Evolutionary conservation across 371 early-diverging fungal species (phyloP).

Genomic region (Rhizopus sp.): DNA sequence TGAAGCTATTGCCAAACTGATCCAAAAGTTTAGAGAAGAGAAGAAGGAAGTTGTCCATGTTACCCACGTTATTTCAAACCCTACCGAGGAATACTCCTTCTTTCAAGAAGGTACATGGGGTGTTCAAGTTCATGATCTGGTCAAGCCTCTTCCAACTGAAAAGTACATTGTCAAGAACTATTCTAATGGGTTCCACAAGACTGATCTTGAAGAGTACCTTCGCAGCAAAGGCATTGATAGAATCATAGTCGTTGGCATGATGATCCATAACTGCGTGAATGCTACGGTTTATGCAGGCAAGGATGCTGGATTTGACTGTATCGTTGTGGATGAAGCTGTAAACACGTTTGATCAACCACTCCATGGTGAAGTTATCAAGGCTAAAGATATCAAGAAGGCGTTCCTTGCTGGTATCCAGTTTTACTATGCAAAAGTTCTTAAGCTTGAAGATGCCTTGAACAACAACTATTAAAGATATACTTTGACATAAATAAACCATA

Average conservation of each 20-base stretch:
- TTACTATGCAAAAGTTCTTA: neutral
- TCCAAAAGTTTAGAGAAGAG: constrained; percentile 14
- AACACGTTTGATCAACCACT: constrained; percentile 8
- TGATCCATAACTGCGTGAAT: constrained; percentile 16
- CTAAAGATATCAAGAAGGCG: constrained; percentile 7
- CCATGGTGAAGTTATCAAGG: constrained; percentile 8
- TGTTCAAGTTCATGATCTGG: constrained; percentile 3
- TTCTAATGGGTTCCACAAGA: constrained; percentile 3
- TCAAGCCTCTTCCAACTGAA: constrained; percentile 8
- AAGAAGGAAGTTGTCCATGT: constrained; percentile 9
- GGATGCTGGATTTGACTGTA: constrained; percentile 9
- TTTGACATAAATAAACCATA: too few relatives aligned
- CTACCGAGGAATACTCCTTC: neutral
- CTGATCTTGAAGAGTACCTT: constrained; percentile 12
- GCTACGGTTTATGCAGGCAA: constrained; percentile 9
- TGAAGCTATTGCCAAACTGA: constrained; percentile 1
- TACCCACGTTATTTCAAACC: neutral
- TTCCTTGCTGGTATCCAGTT: constrained; percentile 14
- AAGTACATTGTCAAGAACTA: constrained; percentile 9
- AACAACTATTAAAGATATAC: too few relatives aligned
- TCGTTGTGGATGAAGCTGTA: constrained; percentile 11
- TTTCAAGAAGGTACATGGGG: constrained; percentile 4
- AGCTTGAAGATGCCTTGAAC: neutral
- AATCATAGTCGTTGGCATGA: constrained; percentile 11
- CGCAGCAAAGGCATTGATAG: constrained; percentile 7